These are phyloP conservation scores for Uronychia binucleata DNA, from an alignment of 73 alveolate genomes.

Conservation along the genomic window DNA sequence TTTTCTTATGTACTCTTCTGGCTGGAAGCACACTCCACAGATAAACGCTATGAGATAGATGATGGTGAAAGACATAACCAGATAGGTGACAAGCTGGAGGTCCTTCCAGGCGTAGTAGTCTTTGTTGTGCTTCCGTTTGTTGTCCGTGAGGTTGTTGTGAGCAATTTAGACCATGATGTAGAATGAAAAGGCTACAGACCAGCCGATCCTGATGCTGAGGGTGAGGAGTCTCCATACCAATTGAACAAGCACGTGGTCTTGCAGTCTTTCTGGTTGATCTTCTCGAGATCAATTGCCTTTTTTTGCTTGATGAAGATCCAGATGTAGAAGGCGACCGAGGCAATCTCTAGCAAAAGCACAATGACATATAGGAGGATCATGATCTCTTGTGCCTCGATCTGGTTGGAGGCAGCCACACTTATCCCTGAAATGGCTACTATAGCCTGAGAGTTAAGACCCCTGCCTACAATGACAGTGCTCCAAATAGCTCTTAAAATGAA, in stretches of 20 bases:
- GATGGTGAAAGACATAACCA: neutral
- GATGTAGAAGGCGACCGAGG: neutral
- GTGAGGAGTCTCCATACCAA: neutral
- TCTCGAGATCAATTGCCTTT: neutral
- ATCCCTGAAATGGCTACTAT: neutral
- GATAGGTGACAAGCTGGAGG: neutral
- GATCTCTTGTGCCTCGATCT: neutral
- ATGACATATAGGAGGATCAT: neutral
- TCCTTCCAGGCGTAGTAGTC: neutral
- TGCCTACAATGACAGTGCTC: no score
- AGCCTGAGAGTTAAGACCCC: no score
- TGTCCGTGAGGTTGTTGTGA: neutral
- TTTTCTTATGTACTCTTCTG: neutral
- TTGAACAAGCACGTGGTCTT: neutral
- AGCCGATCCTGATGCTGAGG: neutral
- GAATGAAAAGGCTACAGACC: neutral
- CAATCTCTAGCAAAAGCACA: neutral
- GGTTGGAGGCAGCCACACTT: neutral
- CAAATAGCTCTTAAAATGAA: no score
- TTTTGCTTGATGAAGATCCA: neutral
- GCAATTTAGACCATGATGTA: neutral
- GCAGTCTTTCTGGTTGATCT: neutral
- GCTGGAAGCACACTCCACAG: conserved; percentile 5
- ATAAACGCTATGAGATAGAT: neutral
- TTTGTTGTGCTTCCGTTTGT: neutral